A percentile compares a stretch with the other conserved stretches of the same genome.
Evolutionary conservation across 1,284 basidiomycete genomes (phyloP).

Genomic region (Anthracocystis panici-leucophaei): DNA sequence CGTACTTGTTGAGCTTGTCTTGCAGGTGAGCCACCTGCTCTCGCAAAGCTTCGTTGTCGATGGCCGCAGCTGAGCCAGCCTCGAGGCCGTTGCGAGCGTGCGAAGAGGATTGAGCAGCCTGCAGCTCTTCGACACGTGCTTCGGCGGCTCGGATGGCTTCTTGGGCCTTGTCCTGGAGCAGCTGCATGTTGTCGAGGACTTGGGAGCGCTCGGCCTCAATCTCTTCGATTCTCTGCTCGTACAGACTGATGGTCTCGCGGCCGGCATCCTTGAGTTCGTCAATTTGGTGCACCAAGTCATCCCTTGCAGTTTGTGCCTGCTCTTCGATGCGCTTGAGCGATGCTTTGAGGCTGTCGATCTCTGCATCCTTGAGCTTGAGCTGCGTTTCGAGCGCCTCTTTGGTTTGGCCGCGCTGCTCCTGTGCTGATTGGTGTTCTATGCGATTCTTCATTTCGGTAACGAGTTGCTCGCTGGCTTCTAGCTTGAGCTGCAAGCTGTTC

Average conservation of each 20-base stretch:
- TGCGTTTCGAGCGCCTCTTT: conserved; percentile 48
- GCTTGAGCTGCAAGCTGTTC: conserved; percentile 43
- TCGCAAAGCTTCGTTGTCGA: conserved; percentile 90
- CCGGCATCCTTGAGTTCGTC: conserved; percentile 85
- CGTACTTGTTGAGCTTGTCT: conserved; percentile 79
- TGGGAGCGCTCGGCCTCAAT: conserved; percentile 68
- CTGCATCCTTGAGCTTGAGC: conserved; percentile 57
- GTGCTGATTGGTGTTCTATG: conserved; percentile 42
- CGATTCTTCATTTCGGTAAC: conserved; percentile 39
- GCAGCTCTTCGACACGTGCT: conserved; percentile 77
- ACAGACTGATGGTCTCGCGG: conserved; percentile 74
- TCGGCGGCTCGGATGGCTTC: conserved; percentile 81
- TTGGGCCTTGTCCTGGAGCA: conserved; percentile 77
- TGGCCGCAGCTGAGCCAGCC: conserved; percentile 74
- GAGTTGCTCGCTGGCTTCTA: conserved; percentile 52
- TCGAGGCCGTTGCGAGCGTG: conserved; percentile 18
- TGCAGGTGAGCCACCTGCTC: conserved; percentile 89
- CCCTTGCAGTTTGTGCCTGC: conserved; percentile 56
- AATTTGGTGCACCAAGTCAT: conserved; percentile 73
- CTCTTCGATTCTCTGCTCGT: conserved; percentile 46
- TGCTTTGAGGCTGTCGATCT: conserved; percentile 56
- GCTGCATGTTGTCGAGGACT: conserved; percentile 50
- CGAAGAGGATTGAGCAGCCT: conserved; percentile 25
- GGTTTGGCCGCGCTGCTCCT: conserved; percentile 40
- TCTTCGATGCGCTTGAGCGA: conserved; percentile 60